Evolutionary conservation across 345 rosid species (phyloP), one percentile per base, ranked within the genome.

Genomic region (Gossypium arboreum): DNA sequence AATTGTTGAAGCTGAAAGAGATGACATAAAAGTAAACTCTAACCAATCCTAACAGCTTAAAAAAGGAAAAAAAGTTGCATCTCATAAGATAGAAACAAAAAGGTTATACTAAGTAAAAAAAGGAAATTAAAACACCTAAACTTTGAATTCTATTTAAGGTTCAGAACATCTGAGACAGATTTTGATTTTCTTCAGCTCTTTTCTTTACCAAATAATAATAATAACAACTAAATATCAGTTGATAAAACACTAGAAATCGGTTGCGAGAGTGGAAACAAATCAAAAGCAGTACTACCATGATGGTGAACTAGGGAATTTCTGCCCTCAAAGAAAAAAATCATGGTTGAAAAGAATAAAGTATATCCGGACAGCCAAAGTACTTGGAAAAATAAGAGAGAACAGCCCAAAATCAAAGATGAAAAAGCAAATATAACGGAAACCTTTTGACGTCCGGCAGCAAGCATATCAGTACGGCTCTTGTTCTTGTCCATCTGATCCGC

Each of bases 361-460:
- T 64, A 64, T 7, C 16, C 22, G 24, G 16, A 52, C 3, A 56
- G 18, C 11, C 47, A 48, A 41, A 47, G 44, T 15, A n/a, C 12
- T 54, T 6, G 5, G 43, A 39, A 8, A 34, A 9, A 34, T 1
- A 48, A 24, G 27, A 13, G 43, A 1, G n/a, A 25, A 3, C 4
- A 22, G 7, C 57, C 11, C 6, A 50, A 68, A 68, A 25, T 3
- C n/a, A 39, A 39, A 20, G 9, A 63, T 60, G 45, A 61, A 22
- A 65, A 59, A 20, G 57, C 20, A 63, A 25, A 57, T 11, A 57
- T 17, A 34, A 59, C 1, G 24, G 55, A 55, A 79, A 92, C 98
- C 98, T 87, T 92, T 78, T 92, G 90, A 15, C 98, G 97, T 27
- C 98, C 98, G 1, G 98, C 98, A 1, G 94, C 92, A 39, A 92